phyloP scores from a whole-genome alignment of 306 rosid species.

The Sicyos edulis region DNA sequence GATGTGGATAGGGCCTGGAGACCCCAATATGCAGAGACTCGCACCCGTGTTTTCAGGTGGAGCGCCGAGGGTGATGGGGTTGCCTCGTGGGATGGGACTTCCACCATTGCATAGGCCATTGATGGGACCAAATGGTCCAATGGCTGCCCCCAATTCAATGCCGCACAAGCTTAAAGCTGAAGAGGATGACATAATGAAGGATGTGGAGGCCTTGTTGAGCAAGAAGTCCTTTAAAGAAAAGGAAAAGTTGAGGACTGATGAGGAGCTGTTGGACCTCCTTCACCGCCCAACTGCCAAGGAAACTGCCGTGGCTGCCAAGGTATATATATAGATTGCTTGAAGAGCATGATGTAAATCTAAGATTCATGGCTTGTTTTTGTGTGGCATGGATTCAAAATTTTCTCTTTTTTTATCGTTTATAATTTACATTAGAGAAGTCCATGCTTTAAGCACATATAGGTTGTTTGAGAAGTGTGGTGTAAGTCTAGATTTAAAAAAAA shows the following conservation, averaged over 20 bases:
- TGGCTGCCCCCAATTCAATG: conserved; percentile 36
- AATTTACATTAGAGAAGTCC: neutral
- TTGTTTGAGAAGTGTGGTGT: neutral
- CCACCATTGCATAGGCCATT: conserved; percentile 61
- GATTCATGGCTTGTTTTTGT: neutral
- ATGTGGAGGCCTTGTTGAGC: conserved; percentile 76
- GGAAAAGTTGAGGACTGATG: conserved; percentile 85
- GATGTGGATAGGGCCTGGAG: conserved; percentile 75
- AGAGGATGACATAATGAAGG: conserved; percentile 77
- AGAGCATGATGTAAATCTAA: neutral
- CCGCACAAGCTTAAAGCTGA: conserved; percentile 46
- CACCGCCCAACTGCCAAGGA: conserved; percentile 93
- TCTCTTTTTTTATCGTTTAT: neutral
- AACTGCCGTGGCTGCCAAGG: conserved; percentile 98
- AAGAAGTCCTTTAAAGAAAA: conserved; percentile 77
- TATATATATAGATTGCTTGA: conserved; percentile 21
- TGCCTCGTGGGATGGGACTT: conserved; percentile 54
- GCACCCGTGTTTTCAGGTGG: conserved; percentile 56
- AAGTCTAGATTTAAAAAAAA: neutral
- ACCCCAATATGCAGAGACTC: conserved; percentile 44
- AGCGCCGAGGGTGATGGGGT: conserved; percentile 56
- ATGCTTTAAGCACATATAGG: neutral
- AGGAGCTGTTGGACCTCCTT: conserved; percentile 93
- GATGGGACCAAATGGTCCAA: conserved; percentile 47
- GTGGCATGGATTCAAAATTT: neutral